Evolutionary conservation across 1,284 basidiomycete species (phyloP).

Genomic region (Apiotrichum porosum): DNA sequence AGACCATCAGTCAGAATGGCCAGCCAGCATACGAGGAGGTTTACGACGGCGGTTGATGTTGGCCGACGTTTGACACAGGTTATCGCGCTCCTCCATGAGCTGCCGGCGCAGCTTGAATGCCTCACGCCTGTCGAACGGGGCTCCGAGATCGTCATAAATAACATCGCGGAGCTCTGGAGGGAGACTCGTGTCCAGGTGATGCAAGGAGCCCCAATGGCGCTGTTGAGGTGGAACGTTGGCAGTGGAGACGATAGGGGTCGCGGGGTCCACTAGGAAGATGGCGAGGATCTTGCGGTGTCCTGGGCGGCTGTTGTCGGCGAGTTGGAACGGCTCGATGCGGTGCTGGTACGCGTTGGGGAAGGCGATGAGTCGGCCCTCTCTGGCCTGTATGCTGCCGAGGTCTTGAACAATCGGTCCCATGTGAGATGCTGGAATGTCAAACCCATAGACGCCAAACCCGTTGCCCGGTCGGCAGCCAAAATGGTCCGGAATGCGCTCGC

Average conservation of each 20-base stretch:
- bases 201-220: background rate
- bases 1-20: too few relatives aligned
- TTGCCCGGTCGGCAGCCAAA: background rate
- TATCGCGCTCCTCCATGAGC: slow-evolving; percentile 16
- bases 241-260: background rate
- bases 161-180: background rate
- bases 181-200: background rate
- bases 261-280: slow-evolving; percentile 14
- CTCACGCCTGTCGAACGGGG: background rate
- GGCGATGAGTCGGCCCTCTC: slow-evolving; percentile 4
- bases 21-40: too few relatives aligned
- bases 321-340: slow-evolving; percentile 8
- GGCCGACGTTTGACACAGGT: background rate
- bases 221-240: slow-evolving; percentile 14
- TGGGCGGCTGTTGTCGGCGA: slow-evolving; percentile 2
- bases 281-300: slow-evolving; percentile 16
- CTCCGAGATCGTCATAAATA: background rate
- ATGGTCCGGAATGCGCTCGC: background rate
- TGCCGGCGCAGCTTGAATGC: slow-evolving; percentile 11
- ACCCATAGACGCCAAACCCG: background rate
- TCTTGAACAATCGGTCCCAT: background rate
- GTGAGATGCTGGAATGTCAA: too few relatives aligned
- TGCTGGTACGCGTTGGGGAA: slow-evolving; percentile 16
- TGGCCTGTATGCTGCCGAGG: background rate
- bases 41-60: too few relatives aligned